Conservation (phyloP, 2,329 filamentous ascomycete genomes). For the Apiospora hydei region DNA sequence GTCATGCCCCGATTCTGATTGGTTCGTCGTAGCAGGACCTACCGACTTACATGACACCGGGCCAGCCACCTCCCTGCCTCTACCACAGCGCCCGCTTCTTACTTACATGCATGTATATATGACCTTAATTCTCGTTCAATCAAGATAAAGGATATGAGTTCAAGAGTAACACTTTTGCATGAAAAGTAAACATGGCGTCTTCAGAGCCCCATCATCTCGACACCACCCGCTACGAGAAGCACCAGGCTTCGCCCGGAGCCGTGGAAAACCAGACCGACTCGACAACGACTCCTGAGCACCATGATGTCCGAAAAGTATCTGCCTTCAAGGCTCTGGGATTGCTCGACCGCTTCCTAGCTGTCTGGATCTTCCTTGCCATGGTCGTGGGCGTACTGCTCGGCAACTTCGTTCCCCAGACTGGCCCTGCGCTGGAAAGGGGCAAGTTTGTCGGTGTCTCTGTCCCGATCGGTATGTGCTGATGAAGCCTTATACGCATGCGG, state of each 20-base stretch:
- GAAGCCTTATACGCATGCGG: no score
- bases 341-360: conserved; percentile 68
- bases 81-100: neutral
- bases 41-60: neutral
- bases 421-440: conserved; percentile 70
- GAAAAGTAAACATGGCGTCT: neutral
- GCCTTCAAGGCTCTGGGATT: conserved; percentile 63
- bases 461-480: conserved; percentile 39
- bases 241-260: conserved; percentile 5
- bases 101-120: neutral
- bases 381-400: conserved; percentile 76
- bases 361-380: conserved; percentile 85
- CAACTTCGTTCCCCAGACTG: conserved; percentile 73
- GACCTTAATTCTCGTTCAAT: neutral
- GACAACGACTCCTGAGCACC: neutral
- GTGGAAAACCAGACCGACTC: conserved; percentile 4
- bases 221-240: neutral
- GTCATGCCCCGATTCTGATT: conserved; percentile 19
- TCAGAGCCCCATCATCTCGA: neutral
- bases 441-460: conserved; percentile 67
- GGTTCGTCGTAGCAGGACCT: neutral
- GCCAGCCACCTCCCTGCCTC: neutral
- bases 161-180: neutral
- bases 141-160: neutral
- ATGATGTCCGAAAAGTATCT: conserved; percentile 40